Evolutionary conservation across 805 yeast species (phyloP), one percentile per base, ranked within the genome.

Genomic region (Candida vartiovaarae): DNA sequence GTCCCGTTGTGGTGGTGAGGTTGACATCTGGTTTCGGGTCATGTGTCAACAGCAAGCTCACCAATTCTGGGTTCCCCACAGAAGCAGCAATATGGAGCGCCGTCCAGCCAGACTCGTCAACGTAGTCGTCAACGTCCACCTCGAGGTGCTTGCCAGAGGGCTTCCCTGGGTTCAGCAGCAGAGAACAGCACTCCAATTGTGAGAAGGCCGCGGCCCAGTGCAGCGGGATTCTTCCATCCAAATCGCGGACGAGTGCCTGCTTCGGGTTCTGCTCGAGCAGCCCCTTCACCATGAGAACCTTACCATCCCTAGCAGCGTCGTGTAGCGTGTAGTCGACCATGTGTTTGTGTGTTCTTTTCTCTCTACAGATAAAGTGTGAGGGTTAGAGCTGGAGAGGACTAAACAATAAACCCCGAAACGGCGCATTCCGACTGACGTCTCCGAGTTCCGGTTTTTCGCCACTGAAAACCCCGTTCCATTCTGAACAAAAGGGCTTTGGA

Each of bases 131-230:
- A 9, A 88, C 60, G 49, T 87, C 91, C 25, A 75, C 63, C 31
- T 67, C 66, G 20, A 63, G 42, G n/a, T 42, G 46, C 38, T 53
- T 52, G 1, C 32, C 32, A 10, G 57, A 34, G 47, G 42, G 60
- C 48, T 43, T 61, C 43, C 53, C 50, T 32, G 68, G 71, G 43
- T 63, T 65, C 43, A 70, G 60, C 6, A 82, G 56, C 32, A 73
- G 52, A 11, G 71, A 63, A 0, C 77, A 78, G 20, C 82, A 68
- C 27, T 75, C 78, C 5, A 64, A 54, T 44, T 80, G 71, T 40
- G 76, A 75, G 52, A 71, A 71, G 1, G 95, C 76, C 27, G 82
- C 77, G 1, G 96, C 96, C 96, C 96, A 90, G 60, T 87, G 95
- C 39, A 89, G 65, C 2, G 96, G 84, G 3, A 84, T 79, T 50